A percentile compares a stretch with the other conserved stretches of the same genome.
phyloP scores from a whole-genome alignment of 176 grass and related monocot genomes.

The Avena atlantica region DNA sequence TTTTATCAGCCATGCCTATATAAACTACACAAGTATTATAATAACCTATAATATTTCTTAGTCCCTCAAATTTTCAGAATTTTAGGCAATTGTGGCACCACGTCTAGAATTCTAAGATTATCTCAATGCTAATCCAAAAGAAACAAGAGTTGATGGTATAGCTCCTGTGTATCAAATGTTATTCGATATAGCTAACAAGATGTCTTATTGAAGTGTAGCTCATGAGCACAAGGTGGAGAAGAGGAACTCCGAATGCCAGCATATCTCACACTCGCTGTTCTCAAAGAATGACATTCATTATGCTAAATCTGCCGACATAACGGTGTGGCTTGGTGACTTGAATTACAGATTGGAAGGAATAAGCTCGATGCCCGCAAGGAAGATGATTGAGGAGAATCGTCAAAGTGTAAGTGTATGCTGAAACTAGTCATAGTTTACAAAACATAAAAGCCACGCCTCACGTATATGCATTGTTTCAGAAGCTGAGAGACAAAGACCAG shows the following conservation, averaged over 20 bases:
- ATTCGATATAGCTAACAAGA: background rate
- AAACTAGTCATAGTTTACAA: background rate
- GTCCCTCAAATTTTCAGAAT: background rate
- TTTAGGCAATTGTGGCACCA: background rate
- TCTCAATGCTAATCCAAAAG: background rate
- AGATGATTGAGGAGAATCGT: slow-evolving; percentile 57
- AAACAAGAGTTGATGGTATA: slow-evolving; percentile 6
- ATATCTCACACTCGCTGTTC: slow-evolving; percentile 60
- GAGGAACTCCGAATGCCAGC: slow-evolving; percentile 72
- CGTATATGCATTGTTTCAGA: slow-evolving; percentile 27
- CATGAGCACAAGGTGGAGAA: slow-evolving; percentile 64
- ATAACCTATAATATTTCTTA: background rate
- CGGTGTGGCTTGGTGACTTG: slow-evolving; percentile 75
- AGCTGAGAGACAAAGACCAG: slow-evolving; percentile 64
- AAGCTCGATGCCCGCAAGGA: slow-evolving; percentile 54
- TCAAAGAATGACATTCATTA: slow-evolving; percentile 43
- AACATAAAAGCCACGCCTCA: background rate
- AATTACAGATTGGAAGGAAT: slow-evolving; percentile 75
- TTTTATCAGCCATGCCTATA: background rate
- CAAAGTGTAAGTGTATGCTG: slow-evolving; percentile 49
- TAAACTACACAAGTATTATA: background rate
- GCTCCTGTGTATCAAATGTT: background rate
- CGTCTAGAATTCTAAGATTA: background rate
- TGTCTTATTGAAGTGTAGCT: slow-evolving; percentile 45
- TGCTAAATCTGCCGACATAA: slow-evolving; percentile 47